Conservation (phyloP, 352 stramenopile species). For the Phytophthora parvispora region DNA sequence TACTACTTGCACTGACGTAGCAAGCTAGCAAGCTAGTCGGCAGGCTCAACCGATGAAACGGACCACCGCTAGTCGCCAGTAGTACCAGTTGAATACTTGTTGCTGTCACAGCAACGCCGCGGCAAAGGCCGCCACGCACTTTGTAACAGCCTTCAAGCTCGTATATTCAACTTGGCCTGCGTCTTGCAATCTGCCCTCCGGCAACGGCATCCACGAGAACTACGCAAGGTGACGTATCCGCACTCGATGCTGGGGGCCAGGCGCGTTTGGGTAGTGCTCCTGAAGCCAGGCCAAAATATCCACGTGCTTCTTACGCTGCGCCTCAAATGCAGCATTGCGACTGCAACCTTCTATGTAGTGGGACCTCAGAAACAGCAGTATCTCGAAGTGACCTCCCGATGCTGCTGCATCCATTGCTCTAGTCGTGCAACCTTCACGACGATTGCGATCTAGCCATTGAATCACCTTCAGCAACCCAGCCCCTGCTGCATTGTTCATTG, state of each 20-base stretch:
- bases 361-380: constrained; percentile 33
- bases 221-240: constrained; percentile 13
- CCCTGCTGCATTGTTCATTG: constrained; percentile 31
- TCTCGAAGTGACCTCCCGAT: constrained; percentile 31
- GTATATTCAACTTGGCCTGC: neutral
- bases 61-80: constrained; percentile 21
- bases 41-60: constrained; percentile 28
- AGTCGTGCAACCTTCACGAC: constrained; percentile 28
- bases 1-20: neutral
- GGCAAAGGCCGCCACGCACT: constrained; percentile 1
- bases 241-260: constrained; percentile 18
- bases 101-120: neutral
- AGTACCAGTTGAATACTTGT: neutral
- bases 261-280: constrained; percentile 35
- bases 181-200: too few relatives aligned
- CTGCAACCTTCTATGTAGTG: constrained; percentile 31
- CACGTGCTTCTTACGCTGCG: constrained; percentile 23
- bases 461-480: constrained; percentile 30
- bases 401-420: constrained; percentile 42
- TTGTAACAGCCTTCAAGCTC: neutral
- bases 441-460: constrained; percentile 30
- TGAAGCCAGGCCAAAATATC: constrained; percentile 39
- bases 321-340: constrained; percentile 36
- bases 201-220: too few relatives aligned
- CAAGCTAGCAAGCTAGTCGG: constrained; percentile 2